These are phyloP conservation scores for Leishmania tropica DNA, from an alignment of 208 protist species.

Conservation along the genomic window DNA sequence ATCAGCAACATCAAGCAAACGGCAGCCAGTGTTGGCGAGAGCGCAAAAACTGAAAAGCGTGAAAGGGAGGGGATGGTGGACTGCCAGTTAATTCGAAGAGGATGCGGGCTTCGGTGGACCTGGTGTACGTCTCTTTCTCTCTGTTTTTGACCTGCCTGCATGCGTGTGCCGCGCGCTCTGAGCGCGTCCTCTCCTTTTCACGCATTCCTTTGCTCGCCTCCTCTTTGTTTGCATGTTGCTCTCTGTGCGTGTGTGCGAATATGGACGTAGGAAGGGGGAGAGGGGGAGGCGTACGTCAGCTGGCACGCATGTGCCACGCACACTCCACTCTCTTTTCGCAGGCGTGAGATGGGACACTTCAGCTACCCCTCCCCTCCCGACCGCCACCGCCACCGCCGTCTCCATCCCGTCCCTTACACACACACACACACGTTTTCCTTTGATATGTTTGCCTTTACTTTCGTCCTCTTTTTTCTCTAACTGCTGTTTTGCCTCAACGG, in stretches of 20 bases:
- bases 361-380: not conserved
- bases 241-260: too few species aligned
- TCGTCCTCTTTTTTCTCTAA: not conserved
- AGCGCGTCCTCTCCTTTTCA: not conserved
- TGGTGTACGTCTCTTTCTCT: too few species aligned
- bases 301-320: not conserved
- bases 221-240: not conserved
- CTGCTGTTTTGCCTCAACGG: not conserved
- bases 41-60: not conserved
- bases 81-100: not conserved
- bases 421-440: not conserved
- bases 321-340: not conserved
- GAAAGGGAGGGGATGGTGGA: not conserved
- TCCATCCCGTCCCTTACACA: not conserved
- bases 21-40: not conserved
- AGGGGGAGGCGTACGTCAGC: not conserved
- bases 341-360: not conserved
- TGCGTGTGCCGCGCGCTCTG: too few species aligned
- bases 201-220: not conserved
- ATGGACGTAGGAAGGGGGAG: not conserved
- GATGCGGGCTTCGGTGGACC: not conserved
- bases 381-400: too few species aligned
- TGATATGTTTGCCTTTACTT: not conserved
- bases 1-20: not conserved
- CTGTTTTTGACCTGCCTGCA: too few species aligned